Evolutionary conservation across 306 rosid species (phyloP).

Genomic region (Citrullus colocynthis): DNA sequence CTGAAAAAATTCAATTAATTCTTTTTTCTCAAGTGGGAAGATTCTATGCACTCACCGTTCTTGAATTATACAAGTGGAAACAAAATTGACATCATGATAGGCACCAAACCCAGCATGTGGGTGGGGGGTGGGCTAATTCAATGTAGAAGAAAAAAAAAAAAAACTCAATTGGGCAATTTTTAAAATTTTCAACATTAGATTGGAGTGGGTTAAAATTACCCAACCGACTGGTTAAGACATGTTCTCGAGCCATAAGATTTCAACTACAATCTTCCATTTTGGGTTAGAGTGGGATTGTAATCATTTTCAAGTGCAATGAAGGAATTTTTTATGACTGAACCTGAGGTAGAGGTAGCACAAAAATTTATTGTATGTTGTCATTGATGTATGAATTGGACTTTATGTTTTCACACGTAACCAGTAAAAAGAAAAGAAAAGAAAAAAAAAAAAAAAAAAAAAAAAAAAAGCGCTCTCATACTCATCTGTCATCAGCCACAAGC

Average conservation of each 20-base stretch:
- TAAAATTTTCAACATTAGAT: neutral
- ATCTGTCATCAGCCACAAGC: neutral
- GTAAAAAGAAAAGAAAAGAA: neutral
- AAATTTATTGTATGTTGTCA: too few relatives aligned
- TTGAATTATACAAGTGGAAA: neutral
- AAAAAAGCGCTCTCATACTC: neutral
- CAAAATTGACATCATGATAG: neutral
- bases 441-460: too few relatives aligned
- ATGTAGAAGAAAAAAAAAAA: neutral
- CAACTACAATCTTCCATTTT: too few relatives aligned
- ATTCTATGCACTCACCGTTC: neutral
- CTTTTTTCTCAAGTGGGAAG: neutral
- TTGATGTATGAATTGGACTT: neutral
- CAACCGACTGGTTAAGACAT: too few relatives aligned
- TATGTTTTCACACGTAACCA: neutral
- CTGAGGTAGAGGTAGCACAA: neutral
- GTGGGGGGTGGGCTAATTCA: neutral
- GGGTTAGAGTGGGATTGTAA: too few relatives aligned
- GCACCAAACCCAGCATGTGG: neutral
- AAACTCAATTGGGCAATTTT: neutral
- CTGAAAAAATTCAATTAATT: slow-evolving; percentile 5
- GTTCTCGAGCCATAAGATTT: too few relatives aligned
- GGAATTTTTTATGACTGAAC: too few relatives aligned
- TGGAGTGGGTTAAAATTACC: too few relatives aligned
- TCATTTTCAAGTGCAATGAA: too few relatives aligned